A percentile compares a stretch with the other conserved stretches of the same genome.
These are phyloP conservation scores for Camellia granthamiana DNA, from an alignment of 148 eudicot species.

Conservation along the genomic window DNA sequence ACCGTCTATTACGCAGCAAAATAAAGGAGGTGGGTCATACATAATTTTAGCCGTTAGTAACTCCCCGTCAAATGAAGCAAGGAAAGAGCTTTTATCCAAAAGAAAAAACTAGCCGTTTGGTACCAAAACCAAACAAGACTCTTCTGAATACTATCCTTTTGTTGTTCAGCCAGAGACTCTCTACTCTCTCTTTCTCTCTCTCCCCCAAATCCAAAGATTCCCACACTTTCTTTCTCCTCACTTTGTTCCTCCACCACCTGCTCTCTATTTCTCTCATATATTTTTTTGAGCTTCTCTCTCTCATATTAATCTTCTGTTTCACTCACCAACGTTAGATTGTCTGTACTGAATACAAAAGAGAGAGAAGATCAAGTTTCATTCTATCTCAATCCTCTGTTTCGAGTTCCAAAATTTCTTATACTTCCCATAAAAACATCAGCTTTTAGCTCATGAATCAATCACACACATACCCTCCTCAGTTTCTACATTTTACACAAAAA, in stretches of 20 bases:
- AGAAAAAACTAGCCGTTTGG: not conserved
- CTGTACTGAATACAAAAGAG: not conserved
- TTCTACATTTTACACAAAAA: slow-evolving; percentile 2
- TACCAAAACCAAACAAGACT: not conserved
- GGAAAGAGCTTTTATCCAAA: not conserved
- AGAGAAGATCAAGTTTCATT: not conserved
- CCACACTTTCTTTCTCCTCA: not conserved
- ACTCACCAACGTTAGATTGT: not conserved
- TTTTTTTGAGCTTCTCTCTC: not conserved
- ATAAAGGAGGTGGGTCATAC: not conserved
- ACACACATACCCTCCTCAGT: slow-evolving; percentile 13
- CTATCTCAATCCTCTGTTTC: slow-evolving; percentile 3
- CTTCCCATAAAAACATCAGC: too few species aligned
- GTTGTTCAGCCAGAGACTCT: too few species aligned
- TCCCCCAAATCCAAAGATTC: not conserved
- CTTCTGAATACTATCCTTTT: not conserved
- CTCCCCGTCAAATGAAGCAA: not conserved
- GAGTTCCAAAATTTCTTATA: not conserved
- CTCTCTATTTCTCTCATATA: too few species aligned
- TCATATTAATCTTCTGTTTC: not conserved
- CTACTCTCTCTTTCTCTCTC: not conserved
- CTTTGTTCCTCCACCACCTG: not conserved
- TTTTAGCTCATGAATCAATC: slow-evolving; percentile 19
- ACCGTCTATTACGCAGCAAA: not conserved
- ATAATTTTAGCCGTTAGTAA: not conserved